These are phyloP conservation scores for Tranzscheliella williamsii DNA, from an alignment of 1,284 basidiomycete species.

Conservation along the genomic window DNA sequence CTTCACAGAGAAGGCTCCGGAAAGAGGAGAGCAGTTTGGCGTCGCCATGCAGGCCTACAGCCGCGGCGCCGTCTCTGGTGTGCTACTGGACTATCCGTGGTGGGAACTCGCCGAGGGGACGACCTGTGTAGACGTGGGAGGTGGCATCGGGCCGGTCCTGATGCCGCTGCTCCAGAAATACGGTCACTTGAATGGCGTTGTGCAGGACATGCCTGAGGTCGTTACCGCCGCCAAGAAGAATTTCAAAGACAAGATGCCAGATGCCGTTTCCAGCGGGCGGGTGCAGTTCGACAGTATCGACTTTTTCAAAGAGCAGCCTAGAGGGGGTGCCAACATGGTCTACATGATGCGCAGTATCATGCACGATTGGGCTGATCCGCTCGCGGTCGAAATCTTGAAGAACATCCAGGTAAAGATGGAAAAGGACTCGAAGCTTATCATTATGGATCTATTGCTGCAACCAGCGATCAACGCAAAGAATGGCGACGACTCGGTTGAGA, in stretches of 20 bases:
- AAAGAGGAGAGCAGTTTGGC: slow-evolving; percentile 2
- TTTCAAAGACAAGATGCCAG: slow-evolving; percentile 14
- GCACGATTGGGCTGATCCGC: slow-evolving; percentile 14
- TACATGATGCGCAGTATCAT: slow-evolving; percentile 25
- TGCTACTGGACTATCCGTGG: slow-evolving; percentile 22
- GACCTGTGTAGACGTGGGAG: slow-evolving; percentile 17
- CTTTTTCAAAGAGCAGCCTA: slow-evolving; percentile 14
- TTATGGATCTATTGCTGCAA: slow-evolving; percentile 22
- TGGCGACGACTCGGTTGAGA: slow-evolving; percentile 1
- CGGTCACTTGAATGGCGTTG: slow-evolving; percentile 9
- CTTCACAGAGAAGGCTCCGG: slow-evolving; percentile 3
- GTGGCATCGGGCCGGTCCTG: slow-evolving; percentile 9
- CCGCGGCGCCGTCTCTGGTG: slow-evolving; percentile 4
- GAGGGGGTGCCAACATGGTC: slow-evolving; percentile 2
- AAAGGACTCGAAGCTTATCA: slow-evolving; percentile 11
- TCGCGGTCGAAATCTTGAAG: slow-evolving; percentile 8
- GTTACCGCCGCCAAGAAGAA: slow-evolving; percentile 8
- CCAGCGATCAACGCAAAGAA: slow-evolving; percentile 7
- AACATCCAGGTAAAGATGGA: slow-evolving; percentile 20
- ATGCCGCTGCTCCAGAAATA: slow-evolving; percentile 2
- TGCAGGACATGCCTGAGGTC: slow-evolving; percentile 16
- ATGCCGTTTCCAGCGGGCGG: slow-evolving; percentile 13
- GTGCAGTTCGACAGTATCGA: slow-evolving; percentile 12
- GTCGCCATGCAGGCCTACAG: slow-evolving; percentile 14
- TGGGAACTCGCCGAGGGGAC: slow-evolving; percentile 4